These are phyloP conservation scores for Wickerhamomyces kurtzmanii DNA, from an alignment of 805 yeast species.

Conservation along the genomic window DNA sequence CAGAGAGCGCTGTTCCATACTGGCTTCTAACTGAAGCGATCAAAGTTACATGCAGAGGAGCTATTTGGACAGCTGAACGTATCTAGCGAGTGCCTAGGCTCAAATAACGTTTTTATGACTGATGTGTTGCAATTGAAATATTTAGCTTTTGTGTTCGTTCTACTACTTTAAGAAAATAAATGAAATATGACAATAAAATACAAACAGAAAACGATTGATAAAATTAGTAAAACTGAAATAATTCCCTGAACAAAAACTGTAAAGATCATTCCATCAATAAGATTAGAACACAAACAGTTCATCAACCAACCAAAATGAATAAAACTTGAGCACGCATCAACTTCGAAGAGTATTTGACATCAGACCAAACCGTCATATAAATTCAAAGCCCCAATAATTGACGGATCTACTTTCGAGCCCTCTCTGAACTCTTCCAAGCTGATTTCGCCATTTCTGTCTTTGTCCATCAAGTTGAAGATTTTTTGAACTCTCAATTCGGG, in stretches of 20 bases:
- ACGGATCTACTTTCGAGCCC: slow-evolving; percentile 70
- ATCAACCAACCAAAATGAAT: too few species aligned
- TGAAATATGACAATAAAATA: too few species aligned
- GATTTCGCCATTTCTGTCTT: slow-evolving; percentile 58
- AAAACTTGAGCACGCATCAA: too few species aligned
- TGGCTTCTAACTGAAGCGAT: slow-evolving; percentile 81
- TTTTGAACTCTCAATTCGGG: slow-evolving; percentile 83
- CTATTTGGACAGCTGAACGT: slow-evolving; percentile 87
- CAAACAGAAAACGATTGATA: too few species aligned
- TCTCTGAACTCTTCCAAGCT: slow-evolving; percentile 79
- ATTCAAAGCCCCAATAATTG: slow-evolving; percentile 66
- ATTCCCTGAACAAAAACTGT: too few species aligned
- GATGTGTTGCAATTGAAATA: background rate
- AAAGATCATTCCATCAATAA: too few species aligned
- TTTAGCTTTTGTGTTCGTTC: too few species aligned
- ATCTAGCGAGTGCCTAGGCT: too few species aligned
- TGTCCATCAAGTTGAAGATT: slow-evolving; percentile 66
- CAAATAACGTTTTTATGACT: background rate
- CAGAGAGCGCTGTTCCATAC: slow-evolving; percentile 90
- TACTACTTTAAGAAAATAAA: too few species aligned
- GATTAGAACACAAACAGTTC: too few species aligned
- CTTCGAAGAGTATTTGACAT: too few species aligned
- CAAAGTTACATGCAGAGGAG: slow-evolving; percentile 73
- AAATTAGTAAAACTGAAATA: too few species aligned
- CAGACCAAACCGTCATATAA: slow-evolving; percentile 74